phyloP scores from a whole-genome alignment of 1,284 basidiomycete genomes.

The Leccinum variabile region DNA sequence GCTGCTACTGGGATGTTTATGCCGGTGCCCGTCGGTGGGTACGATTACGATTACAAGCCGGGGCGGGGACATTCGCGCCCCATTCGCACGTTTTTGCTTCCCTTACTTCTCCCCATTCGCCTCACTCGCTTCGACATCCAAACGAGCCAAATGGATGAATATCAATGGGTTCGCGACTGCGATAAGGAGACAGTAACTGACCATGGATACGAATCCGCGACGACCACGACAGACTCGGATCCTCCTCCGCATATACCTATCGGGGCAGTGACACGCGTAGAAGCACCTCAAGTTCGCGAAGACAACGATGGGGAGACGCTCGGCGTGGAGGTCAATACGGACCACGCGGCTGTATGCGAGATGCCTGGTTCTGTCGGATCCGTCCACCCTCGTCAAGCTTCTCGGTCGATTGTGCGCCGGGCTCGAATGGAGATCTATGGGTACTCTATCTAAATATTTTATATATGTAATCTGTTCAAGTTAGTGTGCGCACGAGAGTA shows the following conservation, averaged over 20 bases:
- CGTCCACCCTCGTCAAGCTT: too few relatives aligned
- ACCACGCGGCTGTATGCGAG: too few relatives aligned
- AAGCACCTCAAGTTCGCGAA: constrained; percentile 11
- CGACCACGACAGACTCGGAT: constrained; percentile 34
- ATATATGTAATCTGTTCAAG: too few relatives aligned
- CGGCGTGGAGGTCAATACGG: constrained; percentile 6
- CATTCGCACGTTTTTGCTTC: constrained; percentile 9
- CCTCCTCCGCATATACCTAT: constrained; percentile 29
- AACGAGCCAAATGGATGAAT: constrained; percentile 8
- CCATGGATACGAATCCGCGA: constrained; percentile 30
- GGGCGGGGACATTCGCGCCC: constrained; percentile 3
- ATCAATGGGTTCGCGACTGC: constrained; percentile 10
- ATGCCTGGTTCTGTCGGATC: too few relatives aligned
- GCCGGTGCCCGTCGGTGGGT: background rate
- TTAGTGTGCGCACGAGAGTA: too few relatives aligned
- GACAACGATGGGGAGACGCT: constrained; percentile 17
- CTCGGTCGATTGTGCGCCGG: too few relatives aligned
- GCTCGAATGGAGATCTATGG: too few relatives aligned
- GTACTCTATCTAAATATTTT: too few relatives aligned
- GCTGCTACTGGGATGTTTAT: background rate
- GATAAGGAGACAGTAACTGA: constrained; percentile 30
- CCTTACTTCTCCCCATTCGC: constrained; percentile 1
- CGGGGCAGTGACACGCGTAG: constrained; percentile 12
- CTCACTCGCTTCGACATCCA: constrained; percentile 1
- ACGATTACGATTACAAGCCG: background rate